Evolutionary conservation across 108 stramenopile genomes (phyloP).

Genomic region (Nitzschia sp.): DNA sequence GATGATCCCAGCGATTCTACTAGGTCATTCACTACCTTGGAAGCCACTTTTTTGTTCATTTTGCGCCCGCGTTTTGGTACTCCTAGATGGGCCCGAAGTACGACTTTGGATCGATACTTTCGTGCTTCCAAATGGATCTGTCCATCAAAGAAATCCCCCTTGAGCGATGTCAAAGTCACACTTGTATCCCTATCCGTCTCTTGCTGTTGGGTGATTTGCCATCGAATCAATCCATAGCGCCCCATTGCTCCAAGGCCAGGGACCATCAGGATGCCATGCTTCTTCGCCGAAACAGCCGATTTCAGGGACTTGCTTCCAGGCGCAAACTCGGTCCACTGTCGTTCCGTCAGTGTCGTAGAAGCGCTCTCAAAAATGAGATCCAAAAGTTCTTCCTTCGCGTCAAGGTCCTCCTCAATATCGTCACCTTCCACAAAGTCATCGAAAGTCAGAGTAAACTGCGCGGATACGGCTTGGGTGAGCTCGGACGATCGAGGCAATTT

Average conservation of each 20-base stretch:
- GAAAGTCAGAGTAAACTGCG: conserved; percentile 19
- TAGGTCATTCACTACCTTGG: conserved; percentile 28
- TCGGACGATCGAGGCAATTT: conserved; percentile 19
- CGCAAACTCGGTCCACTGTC: conserved; percentile 72
- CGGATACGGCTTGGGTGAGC: conserved; percentile 37
- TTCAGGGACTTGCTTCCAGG: conserved; percentile 25
- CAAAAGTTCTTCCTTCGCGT: conserved; percentile 34
- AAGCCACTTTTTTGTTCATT: conserved; percentile 14
- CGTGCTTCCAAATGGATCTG: conserved; percentile 45
- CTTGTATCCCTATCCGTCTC: conserved; percentile 23
- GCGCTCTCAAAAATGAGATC: conserved; percentile 49
- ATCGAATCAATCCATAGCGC: conserved; percentile 63
- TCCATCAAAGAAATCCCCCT: conserved; percentile 75
- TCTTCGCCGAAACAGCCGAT: conserved; percentile 15
- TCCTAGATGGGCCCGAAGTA: conserved; percentile 25
- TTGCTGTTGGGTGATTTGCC: conserved; percentile 26
- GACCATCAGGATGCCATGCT: conserved; percentile 49
- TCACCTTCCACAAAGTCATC: conserved; percentile 29
- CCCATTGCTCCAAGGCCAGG: conserved; percentile 63
- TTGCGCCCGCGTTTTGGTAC: conserved; percentile 56
- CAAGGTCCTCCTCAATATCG: conserved; percentile 27
- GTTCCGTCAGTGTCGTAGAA: conserved; percentile 38
- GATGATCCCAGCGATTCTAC: conserved; percentile 55
- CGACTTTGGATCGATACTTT: conserved; percentile 14
- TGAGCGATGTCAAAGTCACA: conserved; percentile 49